A percentile compares a stretch with the other conserved stretches of the same genome.
These are phyloP conservation scores for Colletotrichum plurivorum DNA, from an alignment of 2,329 filamentous ascomycete genomes.

Conservation along the genomic window DNA sequence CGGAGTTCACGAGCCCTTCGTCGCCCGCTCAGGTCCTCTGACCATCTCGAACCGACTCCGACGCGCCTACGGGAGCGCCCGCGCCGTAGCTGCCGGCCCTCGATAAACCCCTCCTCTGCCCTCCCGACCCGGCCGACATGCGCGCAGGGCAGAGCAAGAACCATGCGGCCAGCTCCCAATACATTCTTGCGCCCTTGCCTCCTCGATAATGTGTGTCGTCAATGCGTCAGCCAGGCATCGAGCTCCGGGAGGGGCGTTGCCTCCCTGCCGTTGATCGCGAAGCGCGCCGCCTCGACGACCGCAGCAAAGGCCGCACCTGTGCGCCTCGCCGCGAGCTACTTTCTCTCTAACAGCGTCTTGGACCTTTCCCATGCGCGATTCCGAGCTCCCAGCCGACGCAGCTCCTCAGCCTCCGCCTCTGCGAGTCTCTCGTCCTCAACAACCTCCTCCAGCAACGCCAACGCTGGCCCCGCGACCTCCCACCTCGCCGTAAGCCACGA, in stretches of 20 bases:
- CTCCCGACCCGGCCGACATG: constrained; percentile 30
- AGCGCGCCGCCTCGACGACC: constrained; percentile 30
- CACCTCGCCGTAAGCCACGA: constrained; percentile 30
- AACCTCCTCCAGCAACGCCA: constrained; percentile 14
- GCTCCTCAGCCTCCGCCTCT: constrained; percentile 32
- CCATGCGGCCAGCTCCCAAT: constrained; percentile 40
- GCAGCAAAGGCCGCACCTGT: constrained; percentile 35
- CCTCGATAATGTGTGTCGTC: constrained; percentile 39
- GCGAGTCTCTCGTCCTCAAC: constrained; percentile 6
- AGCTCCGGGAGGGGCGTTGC: neutral
- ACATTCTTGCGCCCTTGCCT: constrained; percentile 34
- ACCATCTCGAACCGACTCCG: neutral
- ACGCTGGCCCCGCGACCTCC: constrained; percentile 18
- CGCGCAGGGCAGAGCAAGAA: constrained; percentile 39
- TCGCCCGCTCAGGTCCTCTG: neutral
- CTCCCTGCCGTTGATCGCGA: constrained; percentile 12
- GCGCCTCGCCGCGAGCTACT: constrained; percentile 41
- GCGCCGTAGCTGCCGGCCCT: constrained; percentile 10
- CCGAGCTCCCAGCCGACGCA: constrained; percentile 21
- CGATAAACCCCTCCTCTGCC: neutral
- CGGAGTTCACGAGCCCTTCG: constrained; percentile 13
- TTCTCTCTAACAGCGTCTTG: constrained; percentile 39
- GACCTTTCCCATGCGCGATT: constrained; percentile 27
- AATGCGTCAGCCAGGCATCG: constrained; percentile 31
- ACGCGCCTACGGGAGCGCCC: constrained; percentile 9